Percentiles rank a stretch among this genome's conserved stretches.
Evolutionary conservation across 768 basidiomycete species (phyloP).

Genomic region (Pholiota molesta): DNA sequence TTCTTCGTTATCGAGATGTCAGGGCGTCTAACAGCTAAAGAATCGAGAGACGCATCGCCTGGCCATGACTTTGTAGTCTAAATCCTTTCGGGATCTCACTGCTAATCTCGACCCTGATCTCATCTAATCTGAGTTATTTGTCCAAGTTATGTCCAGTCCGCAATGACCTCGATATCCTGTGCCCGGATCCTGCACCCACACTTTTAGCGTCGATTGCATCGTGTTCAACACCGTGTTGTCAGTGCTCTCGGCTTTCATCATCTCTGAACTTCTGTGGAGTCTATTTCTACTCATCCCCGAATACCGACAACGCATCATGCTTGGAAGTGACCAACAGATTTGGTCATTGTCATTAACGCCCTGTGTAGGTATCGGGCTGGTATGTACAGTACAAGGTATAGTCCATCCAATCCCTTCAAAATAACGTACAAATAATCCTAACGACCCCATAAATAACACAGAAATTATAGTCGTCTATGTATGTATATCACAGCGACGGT

Average conservation of each 20-base stretch:
- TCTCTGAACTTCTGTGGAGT: neutral
- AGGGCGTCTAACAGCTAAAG: neutral
- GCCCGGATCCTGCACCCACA: neutral
- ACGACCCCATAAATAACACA: neutral
- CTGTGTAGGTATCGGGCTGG: too few relatives aligned
- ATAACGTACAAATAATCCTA: neutral
- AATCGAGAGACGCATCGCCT: neutral
- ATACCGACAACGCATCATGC: neutral
- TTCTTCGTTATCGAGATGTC: neutral
- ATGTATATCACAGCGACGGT: neutral
- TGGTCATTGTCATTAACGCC: neutral
- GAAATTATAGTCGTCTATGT: neutral
- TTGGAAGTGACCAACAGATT: neutral
- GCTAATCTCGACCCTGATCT: neutral
- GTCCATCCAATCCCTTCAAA: neutral
- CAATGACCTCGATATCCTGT: neutral
- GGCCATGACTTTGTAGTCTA: neutral
- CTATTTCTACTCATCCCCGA: neutral
- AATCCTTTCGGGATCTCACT: neutral
- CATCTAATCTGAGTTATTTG: conserved; percentile 9
- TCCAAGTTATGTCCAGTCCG: neutral
- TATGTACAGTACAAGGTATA: conserved; percentile 8
- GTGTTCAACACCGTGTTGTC: neutral
- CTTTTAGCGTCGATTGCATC: neutral
- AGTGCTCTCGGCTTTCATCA: neutral